A percentile compares a stretch with the other conserved stretches of the same genome.
Conservation (phyloP, 176 grass and related monocot species). For the Oryza officinalis region DNA sequence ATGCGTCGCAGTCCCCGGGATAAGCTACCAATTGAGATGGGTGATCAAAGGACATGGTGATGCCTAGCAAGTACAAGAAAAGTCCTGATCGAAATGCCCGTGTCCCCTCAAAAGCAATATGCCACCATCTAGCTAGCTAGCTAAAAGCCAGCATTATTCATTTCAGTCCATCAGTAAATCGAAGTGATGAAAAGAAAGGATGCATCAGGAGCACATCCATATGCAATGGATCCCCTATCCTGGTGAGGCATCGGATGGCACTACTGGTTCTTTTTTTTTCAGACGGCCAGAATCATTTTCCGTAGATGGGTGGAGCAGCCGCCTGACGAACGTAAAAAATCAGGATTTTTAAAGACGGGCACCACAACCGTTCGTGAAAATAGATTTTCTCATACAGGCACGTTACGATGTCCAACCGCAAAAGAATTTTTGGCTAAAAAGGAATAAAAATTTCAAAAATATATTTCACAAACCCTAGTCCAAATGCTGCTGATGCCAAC, state of each 20-base stretch:
- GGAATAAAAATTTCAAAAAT: too few species aligned
- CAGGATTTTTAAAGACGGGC: too few species aligned
- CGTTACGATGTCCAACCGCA: too few species aligned
- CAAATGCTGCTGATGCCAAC: too few species aligned
- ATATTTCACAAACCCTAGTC: too few species aligned
- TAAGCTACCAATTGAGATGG: not conserved
- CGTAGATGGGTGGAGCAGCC: too few species aligned
- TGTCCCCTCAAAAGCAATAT: slow-evolving; percentile 21
- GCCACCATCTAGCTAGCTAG: slow-evolving; percentile 7
- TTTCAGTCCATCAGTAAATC: not conserved
- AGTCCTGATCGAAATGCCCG: not conserved
- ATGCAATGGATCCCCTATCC: not conserved
- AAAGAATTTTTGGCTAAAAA: too few species aligned
- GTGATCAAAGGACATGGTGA: not conserved
- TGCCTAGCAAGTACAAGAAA: not conserved
- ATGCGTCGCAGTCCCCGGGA: not conserved
- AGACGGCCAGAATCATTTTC: too few species aligned
- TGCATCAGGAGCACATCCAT: not conserved
- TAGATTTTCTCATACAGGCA: fast-evolving
- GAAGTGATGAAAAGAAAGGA: not conserved
- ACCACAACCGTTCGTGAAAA: too few species aligned
- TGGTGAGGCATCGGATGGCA: too few species aligned
- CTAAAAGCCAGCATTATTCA: not conserved
- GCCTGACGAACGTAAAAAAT: too few species aligned
- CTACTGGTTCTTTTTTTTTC: too few species aligned